Evolutionary conservation across 371 early-diverging fungal species (phyloP).

Genomic region (Rhizopus microsporus): DNA sequence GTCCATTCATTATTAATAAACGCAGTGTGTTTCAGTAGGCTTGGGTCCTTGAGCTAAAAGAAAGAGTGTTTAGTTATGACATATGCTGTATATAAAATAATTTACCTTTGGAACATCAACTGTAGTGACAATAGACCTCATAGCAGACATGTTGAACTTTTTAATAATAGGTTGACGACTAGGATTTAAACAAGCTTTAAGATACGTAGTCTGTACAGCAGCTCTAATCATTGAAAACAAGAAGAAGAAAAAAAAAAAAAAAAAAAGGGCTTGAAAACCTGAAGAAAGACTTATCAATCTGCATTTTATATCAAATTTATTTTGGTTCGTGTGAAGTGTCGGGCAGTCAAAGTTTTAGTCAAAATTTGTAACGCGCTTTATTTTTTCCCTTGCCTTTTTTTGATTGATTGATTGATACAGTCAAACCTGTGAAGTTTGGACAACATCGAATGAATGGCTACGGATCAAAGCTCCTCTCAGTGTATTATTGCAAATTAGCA

Average conservation of each 20-base stretch:
- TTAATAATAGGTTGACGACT: slow-evolving; percentile 14
- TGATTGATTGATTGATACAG: no score
- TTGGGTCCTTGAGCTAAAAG: slow-evolving; percentile 53
- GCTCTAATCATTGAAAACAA: slow-evolving; percentile 20
- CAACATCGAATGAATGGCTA: no score
- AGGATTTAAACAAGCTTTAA: slow-evolving; percentile 37
- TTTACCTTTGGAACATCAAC: slow-evolving; percentile 39
- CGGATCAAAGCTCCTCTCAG: no score
- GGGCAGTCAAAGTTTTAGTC: no score
- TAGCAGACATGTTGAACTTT: slow-evolving; percentile 15
- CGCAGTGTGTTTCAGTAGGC: slow-evolving; percentile 51
- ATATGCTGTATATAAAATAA: not conserved
- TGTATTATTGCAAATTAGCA: no score
- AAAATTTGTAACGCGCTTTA: no score
- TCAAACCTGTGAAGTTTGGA: no score
- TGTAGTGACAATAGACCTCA: slow-evolving; percentile 24
- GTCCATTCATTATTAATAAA: slow-evolving; percentile 64
- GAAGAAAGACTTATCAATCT: no score
- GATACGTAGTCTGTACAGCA: slow-evolving; percentile 33
- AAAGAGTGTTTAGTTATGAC: not conserved
- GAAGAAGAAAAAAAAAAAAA: slow-evolving; percentile 6
- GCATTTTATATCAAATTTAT: no score
- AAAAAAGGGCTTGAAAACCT: slow-evolving; percentile 2
- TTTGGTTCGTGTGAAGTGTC: no score
- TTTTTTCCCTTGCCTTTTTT: no score